Percentiles rank a stretch among this genome's conserved stretches.
These are phyloP conservation scores for Malus fusca DNA, from an alignment of 306 rosid species.

Conservation along the genomic window DNA sequence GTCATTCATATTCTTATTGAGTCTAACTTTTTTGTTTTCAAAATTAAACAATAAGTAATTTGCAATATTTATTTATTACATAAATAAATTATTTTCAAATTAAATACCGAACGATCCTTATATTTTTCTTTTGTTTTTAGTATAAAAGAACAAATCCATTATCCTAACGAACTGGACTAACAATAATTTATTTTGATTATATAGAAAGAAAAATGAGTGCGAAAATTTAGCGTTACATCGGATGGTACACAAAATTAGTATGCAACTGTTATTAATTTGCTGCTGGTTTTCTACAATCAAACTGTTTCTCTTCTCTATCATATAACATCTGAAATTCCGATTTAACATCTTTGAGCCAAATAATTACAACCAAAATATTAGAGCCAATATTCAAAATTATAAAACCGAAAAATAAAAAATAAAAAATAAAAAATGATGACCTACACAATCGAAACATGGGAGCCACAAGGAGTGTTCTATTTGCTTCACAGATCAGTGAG, in stretches of 20 bases:
- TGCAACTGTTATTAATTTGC: neutral
- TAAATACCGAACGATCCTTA: too few species aligned
- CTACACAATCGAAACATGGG: slow-evolving; percentile 17
- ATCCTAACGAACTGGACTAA: too few species aligned
- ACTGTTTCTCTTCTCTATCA: slow-evolving; percentile 1
- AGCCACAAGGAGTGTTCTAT: neutral
- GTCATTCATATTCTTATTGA: too few species aligned
- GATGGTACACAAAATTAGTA: slow-evolving; percentile 1
- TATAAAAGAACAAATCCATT: too few species aligned
- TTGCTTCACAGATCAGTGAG: slow-evolving; percentile 29
- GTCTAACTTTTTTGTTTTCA: too few species aligned
- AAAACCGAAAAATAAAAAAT: neutral
- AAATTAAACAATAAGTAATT: too few species aligned
- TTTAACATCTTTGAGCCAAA: neutral
- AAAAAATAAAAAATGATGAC: neutral
- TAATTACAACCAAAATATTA: slow-evolving; percentile 11
- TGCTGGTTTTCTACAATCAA: neutral
- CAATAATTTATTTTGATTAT: neutral
- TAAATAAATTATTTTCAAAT: too few species aligned
- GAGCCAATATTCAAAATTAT: neutral
- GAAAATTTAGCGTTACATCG: neutral
- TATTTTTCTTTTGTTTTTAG: too few species aligned
- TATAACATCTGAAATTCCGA: neutral
- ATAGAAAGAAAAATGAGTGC: neutral
- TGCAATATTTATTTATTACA: too few species aligned